Base-by-base conservation (phyloP, 1,284 basidiomycete genomes). In the Phellopilus nigrolimitatus region DNA sequence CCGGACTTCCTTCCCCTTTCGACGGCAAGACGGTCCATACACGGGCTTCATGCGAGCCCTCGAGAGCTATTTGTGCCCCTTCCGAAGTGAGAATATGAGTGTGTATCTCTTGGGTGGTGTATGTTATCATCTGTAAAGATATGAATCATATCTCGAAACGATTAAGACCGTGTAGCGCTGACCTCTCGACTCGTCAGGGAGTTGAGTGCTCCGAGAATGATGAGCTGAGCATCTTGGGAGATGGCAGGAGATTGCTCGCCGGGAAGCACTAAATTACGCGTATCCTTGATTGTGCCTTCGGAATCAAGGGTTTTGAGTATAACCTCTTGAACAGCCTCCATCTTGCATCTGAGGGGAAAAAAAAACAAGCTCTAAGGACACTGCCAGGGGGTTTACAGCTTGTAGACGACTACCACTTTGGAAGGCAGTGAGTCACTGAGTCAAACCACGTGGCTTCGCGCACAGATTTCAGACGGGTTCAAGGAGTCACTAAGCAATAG, bases 31-130 rank as follows among this genome's bases (percentile, higher is more conserved):
- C 91, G 43, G 75, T 71, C 93, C 93, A 97, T 21, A 97, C 90
- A 53, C 90, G 82, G 50, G 85, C 91, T 74, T 97, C 94, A 69
- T 95, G 91, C n/a, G 93, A 97, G 22, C 94, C 94, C 44, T 84
- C 71, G 39, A 78, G 69, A 12, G 82, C 80, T 57, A 95, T 88
- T 60, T 86, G 80, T n/a, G 71, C 65, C 21, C 94, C 94, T 71
- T 97, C 94, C 2, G 78, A 68, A 12, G 90, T 92, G 33, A 92
- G 77, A 9, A 72, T 73, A 72, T 91, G 84, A 5, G 82, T 78
- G 8, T 81, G 73, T 8, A 81, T 75, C 64, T 93, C 91, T 64
- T 91, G 83, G 28, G 88, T 84, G 39, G 84, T 82, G 62, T 91
- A 94, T 50, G 70, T 71, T 57, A 97, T 78, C 88, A 97, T 97